Evolutionary conservation across 306 rosid genomes (phyloP), one percentile per base, ranked within the genome.

Genomic region (Cucurbita maxima): DNA sequence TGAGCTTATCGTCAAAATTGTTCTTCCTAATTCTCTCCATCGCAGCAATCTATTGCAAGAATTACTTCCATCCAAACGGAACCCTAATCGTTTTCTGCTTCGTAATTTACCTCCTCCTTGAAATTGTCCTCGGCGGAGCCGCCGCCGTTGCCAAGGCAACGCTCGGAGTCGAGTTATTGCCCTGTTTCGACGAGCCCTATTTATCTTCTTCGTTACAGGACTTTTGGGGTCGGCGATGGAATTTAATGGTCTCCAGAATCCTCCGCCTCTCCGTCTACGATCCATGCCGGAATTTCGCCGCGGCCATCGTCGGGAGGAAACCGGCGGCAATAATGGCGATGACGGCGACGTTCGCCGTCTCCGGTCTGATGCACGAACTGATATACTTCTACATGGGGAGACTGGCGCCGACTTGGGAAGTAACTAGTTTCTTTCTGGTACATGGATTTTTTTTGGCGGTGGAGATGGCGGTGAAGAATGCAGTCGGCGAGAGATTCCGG

Each of bases 161-260:
- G 4, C 38, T 86, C 14, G 86, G 96, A 14, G 15, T 84, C 10
- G 85, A 91, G 64, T 79, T 87, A 1, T 89, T 85, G 71, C 97
- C 92, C 2, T 87, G 80, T 25, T 88, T 88, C 87, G 76, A 88
- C 0, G 75, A 85, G 34, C 95, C 97, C 1, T 56, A 89, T 14
- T 76, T 84, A 4, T 83, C 96, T 0, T 78, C 88, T 12, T 92
- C 96, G 11, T 81, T 89, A 0, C 97, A 89, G 55, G 89, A 92
- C 57, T 92, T 89, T 40, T 89, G 97, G 97, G 89, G 92, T 1
- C 72, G 82, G 47, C 77, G 97, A 40, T 92, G 97, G 97, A 92
- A 89, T 69, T 86, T 89, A 53, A 80, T 86, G 84, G 88, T 82
- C 13, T 79, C 86, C 7, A 76, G 81, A 19, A 86, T 83, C 74